These are phyloP conservation scores for Aristolochia contorta DNA, from an alignment of 164 flowering plant genomes.

Conservation along the genomic window DNA sequence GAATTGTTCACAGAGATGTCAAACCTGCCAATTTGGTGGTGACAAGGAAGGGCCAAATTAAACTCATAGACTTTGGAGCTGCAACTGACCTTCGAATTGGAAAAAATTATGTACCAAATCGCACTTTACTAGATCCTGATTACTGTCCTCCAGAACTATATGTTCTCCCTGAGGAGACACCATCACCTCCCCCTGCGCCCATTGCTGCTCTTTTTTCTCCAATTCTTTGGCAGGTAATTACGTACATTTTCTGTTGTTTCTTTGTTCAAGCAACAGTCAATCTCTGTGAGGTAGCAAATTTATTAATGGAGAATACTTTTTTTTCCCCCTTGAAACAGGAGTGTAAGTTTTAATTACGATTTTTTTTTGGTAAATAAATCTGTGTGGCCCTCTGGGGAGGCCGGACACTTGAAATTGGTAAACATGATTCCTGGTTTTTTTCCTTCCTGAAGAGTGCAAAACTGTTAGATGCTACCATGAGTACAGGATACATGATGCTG, in stretches of 20 bases:
- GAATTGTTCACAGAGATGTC: slow-evolving; percentile 91
- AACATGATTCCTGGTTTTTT: no score
- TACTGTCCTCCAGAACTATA: slow-evolving; percentile 92
- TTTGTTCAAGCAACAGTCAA: no score
- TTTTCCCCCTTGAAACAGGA: no score
- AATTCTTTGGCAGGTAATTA: slow-evolving; percentile 77
- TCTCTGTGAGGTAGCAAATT: no score
- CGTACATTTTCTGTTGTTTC: background rate
- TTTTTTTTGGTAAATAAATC: no score
- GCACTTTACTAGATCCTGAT: slow-evolving; percentile 76
- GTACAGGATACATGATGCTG: no score
- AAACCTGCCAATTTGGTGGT: slow-evolving; percentile 97
- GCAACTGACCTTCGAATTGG: slow-evolving; percentile 95
- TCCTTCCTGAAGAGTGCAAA: no score
- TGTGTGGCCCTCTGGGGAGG: no score
- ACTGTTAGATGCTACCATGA: no score
- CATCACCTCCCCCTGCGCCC: slow-evolving; percentile 92
- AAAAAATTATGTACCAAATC: slow-evolving; percentile 75
- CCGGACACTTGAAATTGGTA: no score
- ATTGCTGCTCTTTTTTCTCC: slow-evolving; percentile 92
- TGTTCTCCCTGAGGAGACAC: slow-evolving; percentile 96
- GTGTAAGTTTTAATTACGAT: no score
- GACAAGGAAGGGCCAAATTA: slow-evolving; percentile 78
- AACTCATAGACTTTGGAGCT: slow-evolving; percentile 97
- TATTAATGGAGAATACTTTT: no score